Conservation (phyloP, 129 eudicot species). For the Kitagawia praeruptora region DNA sequence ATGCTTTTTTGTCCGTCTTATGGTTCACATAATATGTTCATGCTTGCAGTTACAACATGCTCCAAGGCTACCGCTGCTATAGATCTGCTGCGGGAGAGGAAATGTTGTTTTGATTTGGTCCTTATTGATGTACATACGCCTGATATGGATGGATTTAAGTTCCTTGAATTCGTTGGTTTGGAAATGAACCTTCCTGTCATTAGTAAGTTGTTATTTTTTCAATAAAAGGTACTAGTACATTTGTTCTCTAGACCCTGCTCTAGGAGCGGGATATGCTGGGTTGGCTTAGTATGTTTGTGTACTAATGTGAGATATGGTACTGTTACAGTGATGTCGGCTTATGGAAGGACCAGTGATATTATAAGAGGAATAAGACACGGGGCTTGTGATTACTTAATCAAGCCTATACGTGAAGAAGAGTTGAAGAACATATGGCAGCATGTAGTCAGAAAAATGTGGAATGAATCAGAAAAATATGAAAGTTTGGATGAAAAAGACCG, state of each 20-base stretch:
- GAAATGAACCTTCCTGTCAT: slow-evolving; percentile 86
- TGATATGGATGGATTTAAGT: slow-evolving; percentile 80
- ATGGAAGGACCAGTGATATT: slow-evolving; percentile 57
- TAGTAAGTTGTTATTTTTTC: slow-evolving; percentile 29
- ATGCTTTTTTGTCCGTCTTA: neutral
- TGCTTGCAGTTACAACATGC: slow-evolving; percentile 57
- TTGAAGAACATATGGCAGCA: slow-evolving; percentile 85
- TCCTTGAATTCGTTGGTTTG: slow-evolving; percentile 64
- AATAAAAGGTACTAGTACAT: neutral
- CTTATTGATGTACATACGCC: slow-evolving; percentile 78
- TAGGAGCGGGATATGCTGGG: too few relatives aligned
- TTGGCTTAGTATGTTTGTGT: neutral
- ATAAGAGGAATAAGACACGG: slow-evolving; percentile 71
- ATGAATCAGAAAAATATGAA: slow-evolving; percentile 35
- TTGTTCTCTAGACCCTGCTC: too few relatives aligned
- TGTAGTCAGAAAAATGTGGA: slow-evolving; percentile 64
- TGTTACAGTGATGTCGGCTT: slow-evolving; percentile 75
- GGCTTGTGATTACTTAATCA: slow-evolving; percentile 70
- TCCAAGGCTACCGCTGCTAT: slow-evolving; percentile 57
- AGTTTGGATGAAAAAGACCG: slow-evolving; percentile 54
- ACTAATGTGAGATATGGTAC: slow-evolving; percentile 11
- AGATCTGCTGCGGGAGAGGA: slow-evolving; percentile 50
- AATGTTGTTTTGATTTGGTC: slow-evolving; percentile 55
- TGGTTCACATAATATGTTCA: neutral
- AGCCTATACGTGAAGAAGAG: slow-evolving; percentile 71